These are phyloP conservation scores for Claviceps citrina DNA, from an alignment of 2,329 filamentous ascomycete genomes.

Conservation along the genomic window DNA sequence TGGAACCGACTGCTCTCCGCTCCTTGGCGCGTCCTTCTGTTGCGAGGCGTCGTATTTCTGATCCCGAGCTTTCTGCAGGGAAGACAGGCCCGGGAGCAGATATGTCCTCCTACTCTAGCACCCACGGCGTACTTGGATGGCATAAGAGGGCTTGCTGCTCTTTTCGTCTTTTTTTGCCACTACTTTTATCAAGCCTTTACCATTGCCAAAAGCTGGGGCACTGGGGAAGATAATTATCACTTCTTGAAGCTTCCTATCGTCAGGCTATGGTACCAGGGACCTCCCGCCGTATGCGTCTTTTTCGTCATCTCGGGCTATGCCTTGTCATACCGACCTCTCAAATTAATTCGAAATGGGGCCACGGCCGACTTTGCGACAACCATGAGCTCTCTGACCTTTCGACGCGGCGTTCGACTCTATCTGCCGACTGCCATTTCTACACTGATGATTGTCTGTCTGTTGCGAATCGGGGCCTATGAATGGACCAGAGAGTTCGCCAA, in stretches of 20 bases:
- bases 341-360: conserved; percentile 24
- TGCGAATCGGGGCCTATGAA: conserved; percentile 33
- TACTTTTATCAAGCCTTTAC: conserved; percentile 37
- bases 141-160: conserved; percentile 39
- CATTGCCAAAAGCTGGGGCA: conserved; percentile 36
- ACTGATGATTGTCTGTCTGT: conserved; percentile 28
- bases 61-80: conserved; percentile 38
- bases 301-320: conserved; percentile 49
- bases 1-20: conserved; percentile 17
- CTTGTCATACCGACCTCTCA: conserved; percentile 37
- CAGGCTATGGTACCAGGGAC: conserved; percentile 38
- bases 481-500: conserved; percentile 30
- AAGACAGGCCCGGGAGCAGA: conserved; percentile 25
- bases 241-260: conserved; percentile 38
- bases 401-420: conserved; percentile 36
- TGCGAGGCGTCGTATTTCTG: conserved; percentile 29
- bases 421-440: conserved; percentile 36
- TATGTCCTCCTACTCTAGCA: conserved; percentile 25
- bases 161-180: conserved; percentile 43
- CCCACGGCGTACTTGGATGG: conserved; percentile 44
- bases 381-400: conserved; percentile 35
- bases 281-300: conserved; percentile 43
- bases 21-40: conserved; percentile 22
- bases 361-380: conserved; percentile 26
- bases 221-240: conserved; percentile 26